A percentile compares a stretch with the other conserved stretches of the same genome.
phyloP scores from a whole-genome alignment of 768 basidiomycete genomes.

The Serpula lacrymans region DNA sequence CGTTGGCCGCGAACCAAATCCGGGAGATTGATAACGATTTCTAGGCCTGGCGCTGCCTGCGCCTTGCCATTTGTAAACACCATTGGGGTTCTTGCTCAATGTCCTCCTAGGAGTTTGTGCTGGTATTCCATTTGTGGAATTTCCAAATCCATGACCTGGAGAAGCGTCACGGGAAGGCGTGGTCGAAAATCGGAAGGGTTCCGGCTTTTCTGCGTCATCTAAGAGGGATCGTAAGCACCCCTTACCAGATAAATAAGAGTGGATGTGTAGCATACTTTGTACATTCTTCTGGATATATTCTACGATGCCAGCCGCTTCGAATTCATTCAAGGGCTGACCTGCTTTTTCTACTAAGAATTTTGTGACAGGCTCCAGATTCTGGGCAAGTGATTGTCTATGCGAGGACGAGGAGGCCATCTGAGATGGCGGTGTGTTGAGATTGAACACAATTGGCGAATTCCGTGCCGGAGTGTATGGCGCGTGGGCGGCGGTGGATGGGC shows the following conservation, averaged over 20 bases:
- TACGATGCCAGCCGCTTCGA: slow-evolving; percentile 54
- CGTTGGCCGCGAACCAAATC: slow-evolving; percentile 56
- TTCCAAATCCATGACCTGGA: slow-evolving; percentile 15
- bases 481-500: slow-evolving; percentile 10
- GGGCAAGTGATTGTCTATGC: slow-evolving; percentile 27
- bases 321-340: slow-evolving; percentile 45
- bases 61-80: slow-evolving; percentile 70
- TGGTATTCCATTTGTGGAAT: slow-evolving; percentile 2
- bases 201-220: slow-evolving; percentile 35
- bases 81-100: slow-evolving; percentile 71
- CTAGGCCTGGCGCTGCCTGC: slow-evolving; percentile 66
- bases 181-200: slow-evolving; percentile 64
- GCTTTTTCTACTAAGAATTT: slow-evolving; percentile 46
- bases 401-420: neutral
- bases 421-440: slow-evolving; percentile 6
- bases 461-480: slow-evolving; percentile 11
- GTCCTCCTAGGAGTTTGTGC: slow-evolving; percentile 46
- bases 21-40: slow-evolving; percentile 72
- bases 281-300: slow-evolving; percentile 51
- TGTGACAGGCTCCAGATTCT: slow-evolving; percentile 47
- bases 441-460: slow-evolving; percentile 14
- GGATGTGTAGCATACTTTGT: slow-evolving; percentile 33
- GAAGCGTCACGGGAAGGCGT: slow-evolving; percentile 28
- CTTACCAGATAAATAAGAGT: slow-evolving; percentile 6
- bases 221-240: slow-evolving; percentile 7